A percentile compares a stretch with the other conserved stretches of the same genome.
Evolutionary conservation across 176 grass and related monocot genomes (phyloP).

Genomic region (Oryza glumipatula): DNA sequence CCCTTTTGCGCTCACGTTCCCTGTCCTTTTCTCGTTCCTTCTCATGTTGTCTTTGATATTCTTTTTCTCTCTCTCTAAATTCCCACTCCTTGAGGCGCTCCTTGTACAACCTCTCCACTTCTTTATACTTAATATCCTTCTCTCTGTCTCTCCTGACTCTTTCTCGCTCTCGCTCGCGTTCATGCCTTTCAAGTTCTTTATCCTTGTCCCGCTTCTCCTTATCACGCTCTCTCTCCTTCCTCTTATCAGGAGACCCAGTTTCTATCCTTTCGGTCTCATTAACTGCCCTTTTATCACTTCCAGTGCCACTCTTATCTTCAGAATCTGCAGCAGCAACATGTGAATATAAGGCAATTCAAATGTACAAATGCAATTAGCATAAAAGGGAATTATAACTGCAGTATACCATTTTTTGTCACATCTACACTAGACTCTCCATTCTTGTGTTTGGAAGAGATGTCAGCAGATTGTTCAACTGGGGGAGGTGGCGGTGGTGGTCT

Average conservation of each 20-base stretch:
- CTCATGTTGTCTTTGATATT: conserved; percentile 74
- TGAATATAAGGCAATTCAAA: conserved; percentile 5
- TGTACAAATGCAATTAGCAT: conserved; percentile 29
- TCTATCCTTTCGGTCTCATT: conserved; percentile 72
- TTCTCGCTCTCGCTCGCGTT: conserved; percentile 80
- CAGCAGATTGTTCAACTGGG: conserved; percentile 52
- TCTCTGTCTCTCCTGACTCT: conserved; percentile 91
- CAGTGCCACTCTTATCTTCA: conserved; percentile 74
- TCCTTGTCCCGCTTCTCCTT: conserved; percentile 74
- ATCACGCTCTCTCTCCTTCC: conserved; percentile 74
- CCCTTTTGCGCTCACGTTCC: conserved; percentile 82
- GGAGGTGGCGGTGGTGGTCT: conserved; percentile 74
- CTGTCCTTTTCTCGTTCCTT: conserved; percentile 82
- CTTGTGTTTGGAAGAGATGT: conserved; percentile 61
- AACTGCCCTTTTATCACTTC: conserved; percentile 58
- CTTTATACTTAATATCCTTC: conserved; percentile 75
- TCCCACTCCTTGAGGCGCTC: conserved; percentile 93
- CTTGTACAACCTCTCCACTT: conserved; percentile 73
- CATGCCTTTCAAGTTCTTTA: conserved; percentile 74
- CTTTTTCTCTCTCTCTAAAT: conserved; percentile 91
- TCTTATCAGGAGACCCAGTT: conserved; percentile 74
- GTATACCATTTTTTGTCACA: conserved; percentile 61
- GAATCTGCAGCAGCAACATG: conserved; percentile 53
- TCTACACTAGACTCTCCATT: conserved; percentile 66
- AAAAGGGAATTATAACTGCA: conserved; percentile 2